Percentiles rank a stretch among this genome's conserved stretches.
Evolutionary conservation across 2,329 filamentous ascomycete genomes (phyloP).

Genomic region (Pezicula carpinea): DNA sequence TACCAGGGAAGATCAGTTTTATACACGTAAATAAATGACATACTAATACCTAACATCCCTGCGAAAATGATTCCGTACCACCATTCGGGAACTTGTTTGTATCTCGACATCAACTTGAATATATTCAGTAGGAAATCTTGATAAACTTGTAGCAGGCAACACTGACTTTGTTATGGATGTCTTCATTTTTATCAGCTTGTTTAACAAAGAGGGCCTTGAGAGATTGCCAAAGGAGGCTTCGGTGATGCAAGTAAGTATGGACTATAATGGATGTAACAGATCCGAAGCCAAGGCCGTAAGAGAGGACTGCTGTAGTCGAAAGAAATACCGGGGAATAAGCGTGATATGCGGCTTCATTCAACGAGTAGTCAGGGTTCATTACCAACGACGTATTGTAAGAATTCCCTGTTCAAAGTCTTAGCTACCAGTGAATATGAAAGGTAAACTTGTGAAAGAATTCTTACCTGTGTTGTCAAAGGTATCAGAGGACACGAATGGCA

Average conservation of each 20-base stretch:
- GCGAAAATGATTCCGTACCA: conserved; percentile 48
- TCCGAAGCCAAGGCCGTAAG: conserved; percentile 67
- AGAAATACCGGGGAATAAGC: conserved; percentile 65
- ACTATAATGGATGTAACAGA: conserved; percentile 64
- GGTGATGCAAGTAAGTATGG: conserved; percentile 61
- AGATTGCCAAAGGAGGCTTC: conserved; percentile 24
- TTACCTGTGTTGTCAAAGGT: conserved; percentile 70
- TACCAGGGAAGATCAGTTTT: conserved; percentile 28
- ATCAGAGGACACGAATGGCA: conserved; percentile 64
- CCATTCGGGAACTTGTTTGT: conserved; percentile 48
- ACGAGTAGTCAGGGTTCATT: conserved; percentile 53
- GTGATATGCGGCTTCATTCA: conserved; percentile 60
- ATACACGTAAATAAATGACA: conserved; percentile 23
- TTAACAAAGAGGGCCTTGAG: too few species aligned
- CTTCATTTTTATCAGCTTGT: too few species aligned
- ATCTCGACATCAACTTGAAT: conserved; percentile 46
- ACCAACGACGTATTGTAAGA: conserved; percentile 60
- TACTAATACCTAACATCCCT: conserved; percentile 23
- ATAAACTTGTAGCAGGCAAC: neutral
- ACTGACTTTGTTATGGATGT: conserved; percentile 43
- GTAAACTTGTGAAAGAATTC: neutral
- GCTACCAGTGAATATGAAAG: neutral
- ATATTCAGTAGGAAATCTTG: too few species aligned
- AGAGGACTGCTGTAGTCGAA: conserved; percentile 65
- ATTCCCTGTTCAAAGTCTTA: conserved; percentile 7